These are phyloP conservation scores for Boechera divaricarpa DNA, from an alignment of 345 rosid genomes.

Conservation along the genomic window DNA sequence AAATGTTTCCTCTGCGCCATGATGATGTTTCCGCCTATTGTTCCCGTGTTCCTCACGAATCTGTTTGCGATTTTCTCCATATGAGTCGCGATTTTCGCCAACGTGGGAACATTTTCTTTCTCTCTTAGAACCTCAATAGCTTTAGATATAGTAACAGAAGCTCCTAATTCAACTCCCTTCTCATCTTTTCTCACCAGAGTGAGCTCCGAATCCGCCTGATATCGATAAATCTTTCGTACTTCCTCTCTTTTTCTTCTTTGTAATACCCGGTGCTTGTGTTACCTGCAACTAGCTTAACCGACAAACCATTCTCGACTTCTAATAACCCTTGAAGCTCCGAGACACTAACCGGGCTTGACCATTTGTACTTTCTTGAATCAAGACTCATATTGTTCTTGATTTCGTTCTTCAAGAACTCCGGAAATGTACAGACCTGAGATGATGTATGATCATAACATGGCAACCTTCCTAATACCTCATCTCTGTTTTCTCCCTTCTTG, in stretches of 20 bases:
- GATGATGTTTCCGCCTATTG: slow-evolving; percentile 80
- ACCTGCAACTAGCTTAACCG: slow-evolving; percentile 68
- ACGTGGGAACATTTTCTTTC: slow-evolving; percentile 23
- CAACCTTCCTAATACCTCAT: slow-evolving; percentile 45
- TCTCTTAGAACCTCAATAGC: slow-evolving; percentile 65
- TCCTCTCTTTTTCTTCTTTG: slow-evolving; percentile 56
- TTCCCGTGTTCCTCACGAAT: slow-evolving; percentile 72
- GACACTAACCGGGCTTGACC: slow-evolving; percentile 62
- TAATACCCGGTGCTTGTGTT: slow-evolving; percentile 83
- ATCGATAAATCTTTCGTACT: slow-evolving; percentile 61
- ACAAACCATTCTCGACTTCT: slow-evolving; percentile 39
- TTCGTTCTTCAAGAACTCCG: slow-evolving; percentile 68
- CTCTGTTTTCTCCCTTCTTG: slow-evolving; percentile 61
- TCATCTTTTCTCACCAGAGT: slow-evolving; percentile 54
- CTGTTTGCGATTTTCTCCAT: slow-evolving; percentile 75
- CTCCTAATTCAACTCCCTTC: slow-evolving; percentile 73
- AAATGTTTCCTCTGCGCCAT: slow-evolving; percentile 78
- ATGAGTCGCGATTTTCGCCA: slow-evolving; percentile 59
- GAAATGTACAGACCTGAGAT: slow-evolving; percentile 52
- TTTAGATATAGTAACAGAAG: slow-evolving; percentile 77
- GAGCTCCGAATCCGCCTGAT: slow-evolving; percentile 66
- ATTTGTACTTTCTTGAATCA: slow-evolving; percentile 51
- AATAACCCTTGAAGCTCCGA: slow-evolving; percentile 61
- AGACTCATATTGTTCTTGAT: slow-evolving; percentile 42
- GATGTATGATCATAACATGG: slow-evolving; percentile 54